phyloP scores from a whole-genome alignment of 139 green algal genomes.

The Ettlia oleoabundans region DNA sequence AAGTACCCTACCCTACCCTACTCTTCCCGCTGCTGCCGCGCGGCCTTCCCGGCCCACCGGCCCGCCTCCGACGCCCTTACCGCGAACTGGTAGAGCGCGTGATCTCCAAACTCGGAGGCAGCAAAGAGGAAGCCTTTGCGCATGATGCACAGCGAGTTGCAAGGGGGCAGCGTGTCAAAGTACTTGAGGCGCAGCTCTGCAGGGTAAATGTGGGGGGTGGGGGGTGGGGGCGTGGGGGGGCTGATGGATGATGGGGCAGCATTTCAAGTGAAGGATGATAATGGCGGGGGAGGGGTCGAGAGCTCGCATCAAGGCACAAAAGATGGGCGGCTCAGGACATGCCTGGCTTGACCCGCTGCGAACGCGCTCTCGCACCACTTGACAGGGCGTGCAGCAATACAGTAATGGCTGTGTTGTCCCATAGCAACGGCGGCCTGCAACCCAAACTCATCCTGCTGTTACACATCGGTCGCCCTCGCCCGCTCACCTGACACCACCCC shows the following conservation, averaged over 20 bases:
- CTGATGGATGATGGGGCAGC: background rate
- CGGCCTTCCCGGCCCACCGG: too few species aligned
- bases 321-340: too few species aligned
- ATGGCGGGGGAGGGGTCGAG: too few species aligned
- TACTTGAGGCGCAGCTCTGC: slow-evolving; percentile 94
- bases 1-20: background rate
- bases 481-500: slow-evolving; percentile 64
- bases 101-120: slow-evolving; percentile 95
- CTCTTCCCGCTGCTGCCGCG: background rate
- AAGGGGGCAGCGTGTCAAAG: slow-evolving; percentile 96
- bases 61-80: too few species aligned
- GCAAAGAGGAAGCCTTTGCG: slow-evolving; percentile 98
- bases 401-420: too few species aligned
- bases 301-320: too few species aligned
- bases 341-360: too few species aligned
- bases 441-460: too few species aligned
- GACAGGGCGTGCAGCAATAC: too few species aligned
- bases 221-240: background rate
- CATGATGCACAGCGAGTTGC: slow-evolving; percentile 87
- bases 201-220: background rate
- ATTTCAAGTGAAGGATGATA: too few species aligned
- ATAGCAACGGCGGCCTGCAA: too few species aligned
- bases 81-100: slow-evolving; percentile 97
- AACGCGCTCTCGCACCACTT: too few species aligned
- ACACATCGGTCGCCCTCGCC: background rate